Base-by-base conservation (phyloP, 805 yeast species). In the Wickerhamomyces bisporus region DNA sequence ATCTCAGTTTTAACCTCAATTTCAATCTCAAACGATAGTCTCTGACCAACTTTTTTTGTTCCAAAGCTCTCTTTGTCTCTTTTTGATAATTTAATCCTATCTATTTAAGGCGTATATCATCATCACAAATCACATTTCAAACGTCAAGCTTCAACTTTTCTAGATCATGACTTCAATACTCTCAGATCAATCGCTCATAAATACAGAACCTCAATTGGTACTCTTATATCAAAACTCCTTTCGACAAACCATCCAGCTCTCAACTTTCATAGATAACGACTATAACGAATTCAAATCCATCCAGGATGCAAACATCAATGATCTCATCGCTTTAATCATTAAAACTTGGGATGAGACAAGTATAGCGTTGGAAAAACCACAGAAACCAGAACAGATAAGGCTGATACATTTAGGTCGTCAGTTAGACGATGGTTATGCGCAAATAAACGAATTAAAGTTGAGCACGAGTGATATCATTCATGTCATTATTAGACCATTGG, bases 341-440 rank as follows among this genome's bases (percentile, higher is more conserved):
- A 19, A 35, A 6, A 23, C 27, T 6, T 35, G 38, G 38, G 14
- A 29, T 24, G 29, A 15, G 9, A 6, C 7, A 12, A 8, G 17
- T 17, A 19, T 18, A 5, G 36, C 25, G 6, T 12, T 20, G 12
- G 30, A 26, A 4, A 33, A 26, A 18, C 36, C 36, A 13, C 11
- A 23, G 3, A 12, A 5, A 10, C n/a, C 16, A 9, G 12, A 23
- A 13, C 51, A 49, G 30, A 13, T 50, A 36, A 38, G 65, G 13
- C 39, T 61, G n/a, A 59, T 60, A 16, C 56, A 57, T 34, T 36
- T 59, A 35, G 65, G 65, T 17, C 46, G 48, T 35, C 46, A 58
- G 9, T 41, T 61, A 14, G 52, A 50, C 6, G 35, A 24, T 40
- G 43, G 26, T 35, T 12, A 5, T 39, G 21, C 27, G 35, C 39